Evolutionary conservation across 257 asterid species (phyloP).

Genomic region (Petunia axillaris): DNA sequence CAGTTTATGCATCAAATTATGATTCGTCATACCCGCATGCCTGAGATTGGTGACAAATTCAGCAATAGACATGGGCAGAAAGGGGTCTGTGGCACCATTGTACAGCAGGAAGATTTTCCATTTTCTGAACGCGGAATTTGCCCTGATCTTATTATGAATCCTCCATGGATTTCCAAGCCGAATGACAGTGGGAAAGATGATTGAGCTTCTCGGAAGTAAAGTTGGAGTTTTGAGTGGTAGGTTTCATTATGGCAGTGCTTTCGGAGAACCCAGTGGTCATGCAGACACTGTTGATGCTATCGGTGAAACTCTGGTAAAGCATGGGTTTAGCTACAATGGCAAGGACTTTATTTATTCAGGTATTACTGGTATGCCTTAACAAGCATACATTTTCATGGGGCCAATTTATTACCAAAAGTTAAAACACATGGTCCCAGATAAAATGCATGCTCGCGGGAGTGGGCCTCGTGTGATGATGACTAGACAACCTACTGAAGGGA

Average conservation of each 20-base stretch:
- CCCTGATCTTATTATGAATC: conserved; percentile 99
- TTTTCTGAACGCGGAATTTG: conserved; percentile 96
- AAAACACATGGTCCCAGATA: conserved; percentile 97
- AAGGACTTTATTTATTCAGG: conserved; percentile 85
- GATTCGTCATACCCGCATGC: conserved; percentile 98
- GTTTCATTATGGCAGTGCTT: conserved; percentile 97
- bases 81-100: conserved; percentile 95
- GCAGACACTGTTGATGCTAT: conserved; percentile 89
- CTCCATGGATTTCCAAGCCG: conserved; percentile 99
- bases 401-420: conserved; percentile 98
- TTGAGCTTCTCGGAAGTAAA: conserved; percentile 95
- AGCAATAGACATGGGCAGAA: conserved; percentile 99
- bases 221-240: conserved; percentile 98
- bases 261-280: conserved; percentile 98
- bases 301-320: conserved; percentile 94
- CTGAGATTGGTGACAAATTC: conserved; percentile 98
- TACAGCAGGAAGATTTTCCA: conserved; percentile 96
- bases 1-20: conserved; percentile 68
- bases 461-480: conserved; percentile 92
- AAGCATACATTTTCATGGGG: conserved; percentile 97
- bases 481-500: conserved; percentile 98
- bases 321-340: conserved; percentile 92
- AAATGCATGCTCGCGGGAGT: conserved; percentile 96
- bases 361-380: conserved; percentile 88
- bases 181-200: conserved; percentile 99